Conservation (phyloP, 164 flowering plant genomes). For the Vitis rupestris region DNA sequence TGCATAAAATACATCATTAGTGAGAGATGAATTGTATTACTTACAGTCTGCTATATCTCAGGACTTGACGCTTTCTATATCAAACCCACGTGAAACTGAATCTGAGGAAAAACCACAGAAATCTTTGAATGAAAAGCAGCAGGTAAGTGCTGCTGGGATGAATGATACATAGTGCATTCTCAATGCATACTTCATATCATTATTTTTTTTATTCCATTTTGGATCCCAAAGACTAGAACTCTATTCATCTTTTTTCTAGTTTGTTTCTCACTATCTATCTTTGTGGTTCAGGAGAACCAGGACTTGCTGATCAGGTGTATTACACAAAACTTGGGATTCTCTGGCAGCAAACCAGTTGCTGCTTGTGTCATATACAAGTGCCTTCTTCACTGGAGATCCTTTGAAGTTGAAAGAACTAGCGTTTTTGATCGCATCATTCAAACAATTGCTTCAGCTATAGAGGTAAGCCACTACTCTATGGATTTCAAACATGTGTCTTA, state of each 20-base stretch:
- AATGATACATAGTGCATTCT: background rate
- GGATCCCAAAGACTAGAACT: too few species aligned
- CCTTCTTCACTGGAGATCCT: slow-evolving; percentile 98
- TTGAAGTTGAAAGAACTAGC: slow-evolving; percentile 94
- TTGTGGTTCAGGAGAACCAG: slow-evolving; percentile 77
- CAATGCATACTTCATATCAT: background rate
- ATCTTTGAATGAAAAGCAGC: slow-evolving; percentile 93
- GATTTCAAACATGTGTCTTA: background rate
- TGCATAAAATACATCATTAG: background rate
- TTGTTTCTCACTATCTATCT: slow-evolving; percentile 7
- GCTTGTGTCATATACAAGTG: slow-evolving; percentile 93
- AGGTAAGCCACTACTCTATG: slow-evolving; percentile 43
- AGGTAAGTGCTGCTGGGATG: slow-evolving; percentile 36
- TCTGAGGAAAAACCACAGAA: slow-evolving; percentile 87
- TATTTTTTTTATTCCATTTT: background rate
- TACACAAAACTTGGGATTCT: slow-evolving; percentile 85
- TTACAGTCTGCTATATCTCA: slow-evolving; percentile 27
- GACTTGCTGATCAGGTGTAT: slow-evolving; percentile 86
- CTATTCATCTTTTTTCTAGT: background rate
- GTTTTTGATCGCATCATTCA: slow-evolving; percentile 95
- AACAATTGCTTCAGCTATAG: slow-evolving; percentile 79
- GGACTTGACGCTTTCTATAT: slow-evolving; percentile 50
- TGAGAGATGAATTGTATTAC: slow-evolving; percentile 2
- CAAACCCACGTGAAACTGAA: slow-evolving; percentile 62
- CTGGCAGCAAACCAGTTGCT: slow-evolving; percentile 85